Percentiles rank a stretch among this genome's conserved stretches.
phyloP scores from a whole-genome alignment of 2,329 filamentous ascomycete genomes.

The Fusarium sororula region DNA sequence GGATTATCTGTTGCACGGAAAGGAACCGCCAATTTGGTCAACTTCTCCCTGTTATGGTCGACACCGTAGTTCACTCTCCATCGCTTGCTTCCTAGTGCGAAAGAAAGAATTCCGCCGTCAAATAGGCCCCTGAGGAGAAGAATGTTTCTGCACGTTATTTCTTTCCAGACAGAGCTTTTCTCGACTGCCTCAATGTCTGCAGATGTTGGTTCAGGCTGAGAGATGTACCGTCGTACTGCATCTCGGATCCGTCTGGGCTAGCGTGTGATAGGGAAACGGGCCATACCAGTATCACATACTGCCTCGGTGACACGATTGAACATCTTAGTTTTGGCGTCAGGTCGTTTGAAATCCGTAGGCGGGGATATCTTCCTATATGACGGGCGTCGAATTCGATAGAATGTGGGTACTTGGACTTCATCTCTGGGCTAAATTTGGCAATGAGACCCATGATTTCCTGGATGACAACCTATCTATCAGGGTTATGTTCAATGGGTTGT shows the following conservation, averaged over 20 bases:
- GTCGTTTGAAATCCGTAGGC: constrained; percentile 58
- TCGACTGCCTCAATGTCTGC: no score
- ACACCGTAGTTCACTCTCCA: no score
- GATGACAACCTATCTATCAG: no score
- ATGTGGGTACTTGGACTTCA: constrained; percentile 45
- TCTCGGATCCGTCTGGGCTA: constrained; percentile 45
- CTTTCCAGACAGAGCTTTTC: no score
- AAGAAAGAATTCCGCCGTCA: no score
- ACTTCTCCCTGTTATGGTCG: constrained; percentile 44
- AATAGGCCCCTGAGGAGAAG: no score
- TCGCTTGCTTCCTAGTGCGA: no score
- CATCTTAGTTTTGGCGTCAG: constrained; percentile 43
- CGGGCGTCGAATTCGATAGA: constrained; percentile 54
- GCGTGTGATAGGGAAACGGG: constrained; percentile 53
- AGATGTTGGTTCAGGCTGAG: constrained; percentile 40
- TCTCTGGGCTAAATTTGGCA: constrained; percentile 35
- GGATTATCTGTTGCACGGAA: constrained; percentile 62
- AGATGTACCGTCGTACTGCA: constrained; percentile 57
- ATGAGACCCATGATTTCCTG: constrained; percentile 62
- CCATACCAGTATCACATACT: constrained; percentile 55
- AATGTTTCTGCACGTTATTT: no score
- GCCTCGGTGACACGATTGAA: constrained; percentile 47
- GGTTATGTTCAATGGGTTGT: no score
- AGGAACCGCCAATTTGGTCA: constrained; percentile 63
- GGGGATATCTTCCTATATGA: constrained; percentile 54